These are phyloP conservation scores for Starmera caribaea DNA, from an alignment of 805 yeast genomes.

Conservation along the genomic window DNA sequence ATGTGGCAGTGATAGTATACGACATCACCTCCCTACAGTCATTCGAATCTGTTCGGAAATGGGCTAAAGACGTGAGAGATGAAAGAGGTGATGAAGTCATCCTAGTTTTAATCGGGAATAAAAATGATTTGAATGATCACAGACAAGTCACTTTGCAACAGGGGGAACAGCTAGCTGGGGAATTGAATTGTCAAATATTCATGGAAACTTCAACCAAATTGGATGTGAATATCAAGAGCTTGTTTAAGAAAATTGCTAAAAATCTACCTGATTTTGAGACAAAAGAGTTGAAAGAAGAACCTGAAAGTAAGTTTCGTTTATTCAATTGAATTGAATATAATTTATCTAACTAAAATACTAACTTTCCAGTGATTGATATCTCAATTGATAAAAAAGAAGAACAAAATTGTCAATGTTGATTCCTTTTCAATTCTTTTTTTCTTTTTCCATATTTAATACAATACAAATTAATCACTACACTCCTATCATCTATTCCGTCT, in stretches of 20 bases:
- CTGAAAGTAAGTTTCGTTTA: conserved; percentile 9
- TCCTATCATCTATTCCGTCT: too few relatives aligned
- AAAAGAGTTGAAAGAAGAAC: conserved; percentile 11
- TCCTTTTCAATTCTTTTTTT: too few relatives aligned
- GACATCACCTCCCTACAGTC: conserved; percentile 84
- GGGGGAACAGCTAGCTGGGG: conserved; percentile 68
- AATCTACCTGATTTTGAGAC: conserved; percentile 69
- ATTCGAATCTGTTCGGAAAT: conserved; percentile 74
- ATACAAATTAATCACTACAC: too few relatives aligned
- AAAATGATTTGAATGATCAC: conserved; percentile 69
- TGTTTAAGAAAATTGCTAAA: conserved; percentile 87
- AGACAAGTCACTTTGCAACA: conserved; percentile 79
- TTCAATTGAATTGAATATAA: background rate
- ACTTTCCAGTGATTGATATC: conserved; percentile 16
- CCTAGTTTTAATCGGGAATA: conserved; percentile 86
- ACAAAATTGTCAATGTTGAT: conserved; percentile 16
- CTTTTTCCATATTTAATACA: too few relatives aligned
- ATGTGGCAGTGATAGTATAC: conserved; percentile 95
- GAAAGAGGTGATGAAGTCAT: conserved; percentile 90
- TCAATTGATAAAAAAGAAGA: conserved; percentile 12
- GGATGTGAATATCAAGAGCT: conserved; percentile 83
- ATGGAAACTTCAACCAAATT: conserved; percentile 94
- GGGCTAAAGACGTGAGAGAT: conserved; percentile 91
- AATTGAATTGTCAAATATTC: conserved; percentile 66
- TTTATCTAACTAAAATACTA: conserved; percentile 6